Conservation (phyloP, 1,139 yeast genomes). For the Zygotorulaspora mrakii region DNA sequence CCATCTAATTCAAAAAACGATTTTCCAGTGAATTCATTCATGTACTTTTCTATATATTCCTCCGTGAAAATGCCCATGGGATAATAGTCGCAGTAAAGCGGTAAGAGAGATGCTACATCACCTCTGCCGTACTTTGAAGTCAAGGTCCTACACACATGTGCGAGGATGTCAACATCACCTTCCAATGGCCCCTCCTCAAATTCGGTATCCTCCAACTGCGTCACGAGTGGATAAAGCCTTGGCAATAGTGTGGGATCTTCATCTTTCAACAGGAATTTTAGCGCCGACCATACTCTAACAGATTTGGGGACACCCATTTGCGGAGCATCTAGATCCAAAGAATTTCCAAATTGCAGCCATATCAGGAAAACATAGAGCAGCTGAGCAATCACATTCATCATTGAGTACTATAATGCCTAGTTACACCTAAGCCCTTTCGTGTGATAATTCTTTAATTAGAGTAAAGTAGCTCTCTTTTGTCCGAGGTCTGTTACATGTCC, state of each 20-base stretch:
- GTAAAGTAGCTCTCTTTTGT: too few species aligned
- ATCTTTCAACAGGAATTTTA: constrained; percentile 10
- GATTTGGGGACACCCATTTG: constrained; percentile 12
- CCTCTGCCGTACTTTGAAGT: constrained; percentile 7
- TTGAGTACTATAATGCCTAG: not conserved
- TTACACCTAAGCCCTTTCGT: too few species aligned
- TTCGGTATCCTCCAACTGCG: constrained; percentile 17
- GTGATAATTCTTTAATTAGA: too few species aligned
- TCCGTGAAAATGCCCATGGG: constrained; percentile 22
- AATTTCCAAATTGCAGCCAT: constrained; percentile 5
- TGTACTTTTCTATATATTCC: not conserved
- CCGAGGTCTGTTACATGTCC: too few species aligned
- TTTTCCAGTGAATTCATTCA: constrained; percentile 16
- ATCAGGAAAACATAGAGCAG: not conserved
- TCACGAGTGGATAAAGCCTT: constrained; percentile 20
- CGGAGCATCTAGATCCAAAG: constrained; percentile 5
- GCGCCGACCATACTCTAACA: constrained; percentile 16
- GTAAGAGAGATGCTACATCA: constrained; percentile 16
- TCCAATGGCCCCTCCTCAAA: constrained; percentile 5
- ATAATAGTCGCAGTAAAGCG: constrained; percentile 17
- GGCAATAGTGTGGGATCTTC: constrained; percentile 9
- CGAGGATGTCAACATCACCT: constrained; percentile 1
- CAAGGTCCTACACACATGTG: constrained; percentile 1
- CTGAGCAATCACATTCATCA: constrained; percentile 2
- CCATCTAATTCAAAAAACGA: constrained; percentile 29